Evolutionary conservation across 805 yeast genomes (phyloP), one percentile per base, ranked within the genome.

Genomic region (Grigorovia transvaalensis): DNA sequence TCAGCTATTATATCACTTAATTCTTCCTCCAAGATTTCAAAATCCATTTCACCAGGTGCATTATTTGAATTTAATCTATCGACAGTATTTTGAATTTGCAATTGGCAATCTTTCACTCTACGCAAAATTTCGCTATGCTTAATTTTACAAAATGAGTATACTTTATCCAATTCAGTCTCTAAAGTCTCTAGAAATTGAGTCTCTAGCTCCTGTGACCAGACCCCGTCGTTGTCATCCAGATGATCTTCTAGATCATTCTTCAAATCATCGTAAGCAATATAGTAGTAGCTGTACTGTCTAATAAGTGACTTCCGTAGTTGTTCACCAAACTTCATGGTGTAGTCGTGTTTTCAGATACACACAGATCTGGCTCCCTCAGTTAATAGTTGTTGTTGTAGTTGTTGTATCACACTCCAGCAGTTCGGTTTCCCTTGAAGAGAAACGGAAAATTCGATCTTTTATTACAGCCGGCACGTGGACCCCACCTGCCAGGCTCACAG

Each of bases 251-350:
- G 72, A 57, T 81, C 84, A 58, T 84, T 81, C 71, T 91, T 91
- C 66, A 91, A 76, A 65, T 88, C 96, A 71, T 91, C 97, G 64
- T 91, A 91, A 50, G 88, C 78, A 59, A 91, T 83, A 68, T 93
- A 93, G 71, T 93, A 93, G 73, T 85, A 88, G 58, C 84, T 80
- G 71, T 90, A 90, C 69, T 88, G 93, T 68, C 87, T 85, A 69
- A 90, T 90, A 56, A 91, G 81, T 51, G 96, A 86, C 59, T 86
- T 83, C 66, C 88, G 82, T 60, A 91, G 77, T 63, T 88, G 95
- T 68, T 90, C 96, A 35, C 99, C 99, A 63, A 93, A 93, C 77
- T 90, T 91, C 97, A 93, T 93, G 56, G 46, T 51, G 52, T 27
- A 38, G n/a, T n/a, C n/a, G n/a, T n/a, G n/a, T n/a, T n/a, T n/a